Evolutionary conservation across 306 rosid genomes (phyloP), one percentile per base, ranked within the genome.

Genomic region (Myrica gale): DNA sequence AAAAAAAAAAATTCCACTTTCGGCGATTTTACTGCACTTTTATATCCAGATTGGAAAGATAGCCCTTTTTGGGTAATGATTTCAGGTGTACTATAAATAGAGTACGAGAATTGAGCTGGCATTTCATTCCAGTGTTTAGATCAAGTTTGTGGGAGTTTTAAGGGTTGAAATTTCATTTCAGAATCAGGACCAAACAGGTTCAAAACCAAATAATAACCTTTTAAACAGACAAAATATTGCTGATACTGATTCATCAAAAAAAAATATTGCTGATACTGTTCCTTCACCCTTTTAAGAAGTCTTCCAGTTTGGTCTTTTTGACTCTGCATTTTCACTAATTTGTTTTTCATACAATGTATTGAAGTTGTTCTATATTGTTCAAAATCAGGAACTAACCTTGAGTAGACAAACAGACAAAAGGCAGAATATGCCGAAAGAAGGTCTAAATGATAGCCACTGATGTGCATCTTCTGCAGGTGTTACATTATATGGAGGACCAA

Each of bases 401-500:
- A 15, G 9, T 1, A 19, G 57, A 2, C 7, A 57, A 21, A 21
- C 63, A 21, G 21, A 57, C 39, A 43, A 20, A 37, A 16, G 56
- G 52, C 53, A 67, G 73, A 48, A n/a, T 12, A 39, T 48, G 42
- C 10, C 52, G 32, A 5, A 55, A 47, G 75, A 65, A 65, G 71
- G 72, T 77, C 71, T 69, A 57, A 51, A 52, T 60, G 53, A 50
- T 46, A 43, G 55, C 74, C 68, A 45, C 19, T 26, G 45, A 26
- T 57, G 37, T 74, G 43, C 21, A 50, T 79, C 75, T 75, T 78
- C 72, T 65, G 79, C 85, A 96, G 99, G 98, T 69, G 92, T 89
- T 73, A 81, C 83, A 12, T 84, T 96, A 80, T 90, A 83, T 79
- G 99, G 98, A 62, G 98, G 99, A 84, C 96, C 96, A 19, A 92